Evolutionary conservation across 306 rosid species (phyloP).

Genomic region (Comarum palustre): DNA sequence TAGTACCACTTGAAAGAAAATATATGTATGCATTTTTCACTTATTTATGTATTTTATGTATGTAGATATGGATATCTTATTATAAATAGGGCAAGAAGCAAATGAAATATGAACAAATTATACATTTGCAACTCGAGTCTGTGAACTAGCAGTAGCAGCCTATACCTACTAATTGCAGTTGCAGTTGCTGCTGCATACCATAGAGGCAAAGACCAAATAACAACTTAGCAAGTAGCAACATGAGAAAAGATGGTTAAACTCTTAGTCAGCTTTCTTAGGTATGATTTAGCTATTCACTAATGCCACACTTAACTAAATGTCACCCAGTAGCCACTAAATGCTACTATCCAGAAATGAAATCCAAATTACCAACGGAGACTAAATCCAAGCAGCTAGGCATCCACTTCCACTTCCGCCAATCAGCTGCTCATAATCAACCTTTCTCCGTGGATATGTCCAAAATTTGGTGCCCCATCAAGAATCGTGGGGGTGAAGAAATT

Average conservation of each 20-base stretch:
- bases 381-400: neutral
- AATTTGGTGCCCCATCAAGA: neutral
- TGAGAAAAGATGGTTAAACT: neutral
- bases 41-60: neutral
- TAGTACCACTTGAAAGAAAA: neutral
- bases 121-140: neutral
- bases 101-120: neutral
- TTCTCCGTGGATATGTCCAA: neutral
- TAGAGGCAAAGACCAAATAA: neutral
- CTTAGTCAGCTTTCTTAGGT: neutral
- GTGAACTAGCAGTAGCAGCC: neutral
- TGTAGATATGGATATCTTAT: neutral
- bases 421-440: constrained; percentile 2
- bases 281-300: constrained; percentile 5
- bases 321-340: neutral
- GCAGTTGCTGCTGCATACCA: constrained; percentile 3
- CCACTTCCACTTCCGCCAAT: neutral
- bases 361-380: neutral
- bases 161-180: neutral
- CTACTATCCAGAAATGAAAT: neutral
- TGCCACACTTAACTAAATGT: constrained; percentile 7
- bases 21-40: neutral
- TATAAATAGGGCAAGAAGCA: neutral
- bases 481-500: neutral
- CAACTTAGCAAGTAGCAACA: neutral